A percentile compares a stretch with the other conserved stretches of the same genome.
Evolutionary conservation across 2,329 filamentous ascomycete species (phyloP).

Genomic region (Tolypocladium amazonense): DNA sequence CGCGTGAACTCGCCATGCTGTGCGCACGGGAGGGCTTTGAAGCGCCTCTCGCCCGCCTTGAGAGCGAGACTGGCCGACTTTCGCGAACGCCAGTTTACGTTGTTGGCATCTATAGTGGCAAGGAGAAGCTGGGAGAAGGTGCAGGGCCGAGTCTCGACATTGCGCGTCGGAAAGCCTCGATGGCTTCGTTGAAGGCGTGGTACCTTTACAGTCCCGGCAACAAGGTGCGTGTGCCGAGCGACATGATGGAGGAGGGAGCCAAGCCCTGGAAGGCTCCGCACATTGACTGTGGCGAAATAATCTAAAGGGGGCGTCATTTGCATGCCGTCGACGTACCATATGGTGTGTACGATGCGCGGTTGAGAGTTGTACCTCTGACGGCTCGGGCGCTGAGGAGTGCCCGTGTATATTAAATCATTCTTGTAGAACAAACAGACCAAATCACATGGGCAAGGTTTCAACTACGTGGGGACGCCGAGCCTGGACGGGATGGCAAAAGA

Average conservation of each 20-base stretch:
- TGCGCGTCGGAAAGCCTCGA: slow-evolving; percentile 68
- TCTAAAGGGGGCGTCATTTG: slow-evolving; percentile 25
- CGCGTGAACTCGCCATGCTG: slow-evolving; percentile 70
- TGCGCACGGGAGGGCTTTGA: slow-evolving; percentile 89
- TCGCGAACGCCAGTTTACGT: slow-evolving; percentile 84
- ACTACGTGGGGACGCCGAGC: too few species aligned
- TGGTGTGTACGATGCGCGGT: neutral
- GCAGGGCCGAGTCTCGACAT: slow-evolving; percentile 67
- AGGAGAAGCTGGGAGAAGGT: slow-evolving; percentile 89
- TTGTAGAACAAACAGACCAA: slow-evolving; percentile 21
- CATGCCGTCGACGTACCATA: slow-evolving; percentile 1
- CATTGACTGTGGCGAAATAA: slow-evolving; percentile 62
- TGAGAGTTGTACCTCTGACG: neutral
- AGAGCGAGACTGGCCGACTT: slow-evolving; percentile 80
- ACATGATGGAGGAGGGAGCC: slow-evolving; percentile 52
- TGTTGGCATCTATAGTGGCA: slow-evolving; percentile 86
- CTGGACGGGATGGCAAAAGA: neutral
- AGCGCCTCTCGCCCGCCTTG: slow-evolving; percentile 70
- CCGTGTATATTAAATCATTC: slow-evolving; percentile 27
- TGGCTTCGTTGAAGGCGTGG: slow-evolving; percentile 84
- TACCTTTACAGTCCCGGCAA: slow-evolving; percentile 81
- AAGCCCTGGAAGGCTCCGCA: slow-evolving; percentile 56
- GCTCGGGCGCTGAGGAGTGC: slow-evolving; percentile 4
- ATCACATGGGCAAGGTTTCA: neutral
- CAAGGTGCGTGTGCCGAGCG: slow-evolving; percentile 56